A percentile compares a stretch with the other conserved stretches of the same genome.
Conservation (phyloP, 371 early-diverging fungal species). For the Dipsacomyces acuminosporus region DNA sequence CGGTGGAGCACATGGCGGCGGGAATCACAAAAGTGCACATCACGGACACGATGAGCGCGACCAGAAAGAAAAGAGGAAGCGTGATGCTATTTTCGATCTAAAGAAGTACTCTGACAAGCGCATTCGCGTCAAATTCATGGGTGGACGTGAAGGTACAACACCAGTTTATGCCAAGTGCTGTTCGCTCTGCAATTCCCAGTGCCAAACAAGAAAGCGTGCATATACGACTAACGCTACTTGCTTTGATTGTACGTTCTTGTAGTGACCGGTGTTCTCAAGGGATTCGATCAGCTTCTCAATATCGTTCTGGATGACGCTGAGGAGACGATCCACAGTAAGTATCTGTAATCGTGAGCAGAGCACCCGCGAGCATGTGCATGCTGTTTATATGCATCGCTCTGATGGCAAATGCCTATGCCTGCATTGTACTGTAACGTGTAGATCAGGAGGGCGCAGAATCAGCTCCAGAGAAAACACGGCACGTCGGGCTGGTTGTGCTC, state of each 20-base stretch:
- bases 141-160: constrained; percentile 86
- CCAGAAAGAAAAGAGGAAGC: constrained; percentile 58
- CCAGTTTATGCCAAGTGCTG: background rate
- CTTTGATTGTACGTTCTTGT: constrained; percentile 4
- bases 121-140: constrained; percentile 86
- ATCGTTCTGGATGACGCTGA: constrained; percentile 88
- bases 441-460: constrained; percentile 63
- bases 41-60: constrained; percentile 56
- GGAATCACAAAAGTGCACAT: constrained; percentile 43
- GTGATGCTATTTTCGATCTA: constrained; percentile 87
- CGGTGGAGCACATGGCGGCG: constrained; percentile 54
- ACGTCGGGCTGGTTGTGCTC: constrained; percentile 83
- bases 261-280: constrained; percentile 90
- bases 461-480: constrained; percentile 61
- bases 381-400: no score
- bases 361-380: no score
- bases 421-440: constrained; percentile 22
- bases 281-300: constrained; percentile 88
- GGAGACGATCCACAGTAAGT: constrained; percentile 71
- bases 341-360: no score
- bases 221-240: no score
- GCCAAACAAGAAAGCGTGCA: no score
- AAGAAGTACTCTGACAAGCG: constrained; percentile 88
- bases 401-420: background rate
- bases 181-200: no score